phyloP scores from a whole-genome alignment of 2,329 filamentous ascomycete species.

The Hyphodiscus sp. region DNA sequence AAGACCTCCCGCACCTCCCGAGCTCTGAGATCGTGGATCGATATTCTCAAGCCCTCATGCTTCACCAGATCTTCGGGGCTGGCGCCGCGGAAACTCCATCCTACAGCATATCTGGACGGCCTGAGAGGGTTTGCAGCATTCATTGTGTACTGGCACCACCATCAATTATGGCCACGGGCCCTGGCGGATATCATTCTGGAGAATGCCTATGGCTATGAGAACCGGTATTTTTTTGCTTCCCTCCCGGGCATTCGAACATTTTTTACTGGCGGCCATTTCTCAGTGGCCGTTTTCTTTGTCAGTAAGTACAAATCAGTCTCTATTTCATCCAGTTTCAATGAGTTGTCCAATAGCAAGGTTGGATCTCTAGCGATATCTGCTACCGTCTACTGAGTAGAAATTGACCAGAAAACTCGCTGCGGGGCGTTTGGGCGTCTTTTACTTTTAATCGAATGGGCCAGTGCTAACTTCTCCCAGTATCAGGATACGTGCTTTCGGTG shows the following conservation, averaged over 20 bases:
- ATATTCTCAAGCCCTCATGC: constrained; percentile 13
- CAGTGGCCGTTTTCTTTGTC: neutral
- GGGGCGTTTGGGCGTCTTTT: no score
- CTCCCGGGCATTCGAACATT: constrained; percentile 13
- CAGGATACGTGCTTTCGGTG: constrained; percentile 29
- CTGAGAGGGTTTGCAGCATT: constrained; percentile 42
- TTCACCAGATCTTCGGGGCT: constrained; percentile 47
- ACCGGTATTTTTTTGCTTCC: constrained; percentile 19
- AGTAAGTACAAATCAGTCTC: constrained; percentile 26
- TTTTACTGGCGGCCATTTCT: neutral
- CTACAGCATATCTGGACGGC: constrained; percentile 36
- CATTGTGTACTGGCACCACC: constrained; percentile 36
- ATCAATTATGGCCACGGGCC: constrained; percentile 8
- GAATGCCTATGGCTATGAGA: constrained; percentile 9
- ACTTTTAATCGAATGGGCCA: no score
- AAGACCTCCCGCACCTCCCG: neutral
- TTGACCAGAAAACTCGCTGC: no score
- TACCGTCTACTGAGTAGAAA: no score
- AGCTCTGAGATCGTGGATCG: neutral
- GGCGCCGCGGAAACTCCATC: constrained; percentile 1
- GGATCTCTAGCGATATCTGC: no score
- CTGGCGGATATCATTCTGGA: constrained; percentile 4
- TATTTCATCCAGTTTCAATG: constrained; percentile 36
- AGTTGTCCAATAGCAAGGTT: neutral
- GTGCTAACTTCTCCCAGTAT: constrained; percentile 34